Evolutionary conservation across 2,329 filamentous ascomycete genomes (phyloP).

Genomic region (Colletotrichum australisinense): DNA sequence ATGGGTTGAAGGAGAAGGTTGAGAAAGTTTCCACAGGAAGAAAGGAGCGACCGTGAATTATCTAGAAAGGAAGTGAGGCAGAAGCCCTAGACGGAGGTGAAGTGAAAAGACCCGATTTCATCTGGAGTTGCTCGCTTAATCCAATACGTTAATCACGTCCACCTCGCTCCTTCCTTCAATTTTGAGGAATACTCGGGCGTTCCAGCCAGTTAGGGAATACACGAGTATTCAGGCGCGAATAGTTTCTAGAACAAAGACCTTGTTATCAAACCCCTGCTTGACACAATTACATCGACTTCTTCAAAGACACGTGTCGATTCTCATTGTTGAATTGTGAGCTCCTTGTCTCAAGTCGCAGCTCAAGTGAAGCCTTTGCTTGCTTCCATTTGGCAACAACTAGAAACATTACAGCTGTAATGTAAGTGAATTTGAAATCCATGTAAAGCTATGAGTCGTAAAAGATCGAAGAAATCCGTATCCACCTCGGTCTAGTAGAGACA

Average conservation of each 20-base stretch:
- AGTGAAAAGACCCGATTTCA: background rate
- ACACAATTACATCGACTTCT: background rate
- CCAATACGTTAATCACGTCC: background rate
- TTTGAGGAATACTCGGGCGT: background rate
- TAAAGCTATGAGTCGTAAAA: too few species aligned
- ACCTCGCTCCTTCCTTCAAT: background rate
- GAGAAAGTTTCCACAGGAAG: background rate
- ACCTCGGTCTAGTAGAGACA: too few species aligned
- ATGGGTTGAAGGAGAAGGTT: background rate
- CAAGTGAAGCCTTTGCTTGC: background rate
- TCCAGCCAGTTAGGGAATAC: background rate
- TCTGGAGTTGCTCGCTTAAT: background rate
- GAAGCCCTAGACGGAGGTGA: background rate
- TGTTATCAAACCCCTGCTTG: background rate
- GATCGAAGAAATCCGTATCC: too few species aligned
- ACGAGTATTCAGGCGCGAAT: background rate
- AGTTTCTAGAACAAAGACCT: background rate
- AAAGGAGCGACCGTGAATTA: background rate
- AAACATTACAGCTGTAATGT: background rate
- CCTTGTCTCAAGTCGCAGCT: background rate
- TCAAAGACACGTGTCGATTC: background rate
- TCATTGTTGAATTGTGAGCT: background rate
- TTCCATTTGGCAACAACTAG: background rate
- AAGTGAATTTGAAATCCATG: fast-evolving
- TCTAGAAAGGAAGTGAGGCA: background rate